These are phyloP conservation scores for Peziza echinospora DNA, from an alignment of 495 filamentous ascomycete genomes.

Conservation along the genomic window DNA sequence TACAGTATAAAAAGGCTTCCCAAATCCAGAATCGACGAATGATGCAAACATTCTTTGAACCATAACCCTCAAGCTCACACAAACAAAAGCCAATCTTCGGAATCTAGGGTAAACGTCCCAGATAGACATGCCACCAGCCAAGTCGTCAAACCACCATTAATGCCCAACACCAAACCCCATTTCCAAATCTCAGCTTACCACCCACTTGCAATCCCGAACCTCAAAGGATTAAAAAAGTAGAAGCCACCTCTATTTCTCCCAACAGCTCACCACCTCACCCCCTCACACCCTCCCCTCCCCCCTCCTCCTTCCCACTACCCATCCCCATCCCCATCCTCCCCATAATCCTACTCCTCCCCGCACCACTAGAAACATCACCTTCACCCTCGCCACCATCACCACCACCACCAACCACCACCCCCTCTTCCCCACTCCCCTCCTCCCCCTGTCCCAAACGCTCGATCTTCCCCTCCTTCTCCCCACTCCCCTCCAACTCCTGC, in stretches of 20 bases:
- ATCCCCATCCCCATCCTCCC: background rate
- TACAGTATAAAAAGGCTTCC: too few relatives aligned
- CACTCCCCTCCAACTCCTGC: background rate
- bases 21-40: too few relatives aligned
- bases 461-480: too few relatives aligned
- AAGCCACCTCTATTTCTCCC: background rate
- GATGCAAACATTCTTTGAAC: too few relatives aligned
- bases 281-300: background rate
- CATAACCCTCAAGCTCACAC: too few relatives aligned
- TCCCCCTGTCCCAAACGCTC: too few relatives aligned
- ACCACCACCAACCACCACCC: too few relatives aligned
- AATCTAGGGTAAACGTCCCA: too few relatives aligned
- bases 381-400: background rate
- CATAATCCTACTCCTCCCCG: background rate
- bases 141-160: background rate
- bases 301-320: background rate
- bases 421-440: too few relatives aligned
- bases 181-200: background rate
- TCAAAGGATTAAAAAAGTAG: background rate
- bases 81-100: too few relatives aligned
- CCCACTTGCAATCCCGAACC: background rate
- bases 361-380: background rate
- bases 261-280: background rate
- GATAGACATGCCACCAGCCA: too few relatives aligned
- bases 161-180: background rate